Conservation (phyloP, 345 rosid species). For the Populus pruinosa region DNA sequence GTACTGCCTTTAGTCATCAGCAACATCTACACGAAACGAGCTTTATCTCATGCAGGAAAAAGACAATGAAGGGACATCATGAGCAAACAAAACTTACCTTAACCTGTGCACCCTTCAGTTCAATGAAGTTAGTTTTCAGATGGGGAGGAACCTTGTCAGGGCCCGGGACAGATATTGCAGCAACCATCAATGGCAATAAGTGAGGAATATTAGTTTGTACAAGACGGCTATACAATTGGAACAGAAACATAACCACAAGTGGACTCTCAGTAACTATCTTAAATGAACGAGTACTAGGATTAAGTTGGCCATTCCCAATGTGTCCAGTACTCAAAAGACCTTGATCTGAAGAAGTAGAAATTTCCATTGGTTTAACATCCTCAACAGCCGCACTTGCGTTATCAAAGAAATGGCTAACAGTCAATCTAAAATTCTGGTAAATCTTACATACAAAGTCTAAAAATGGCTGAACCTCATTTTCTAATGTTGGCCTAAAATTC, state of each 20-base stretch:
- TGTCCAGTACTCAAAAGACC: constrained; percentile 47
- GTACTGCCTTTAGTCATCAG: background rate
- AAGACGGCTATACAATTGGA: constrained; percentile 87
- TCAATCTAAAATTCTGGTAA: constrained; percentile 75
- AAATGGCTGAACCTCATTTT: constrained; percentile 92
- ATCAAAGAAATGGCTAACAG: constrained; percentile 89
- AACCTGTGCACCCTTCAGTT: constrained; percentile 98
- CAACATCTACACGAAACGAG: constrained; percentile 4
- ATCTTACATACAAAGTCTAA: constrained; percentile 95
- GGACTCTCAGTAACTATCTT: constrained; percentile 99
- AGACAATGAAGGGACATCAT: background rate
- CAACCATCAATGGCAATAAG: constrained; percentile 90
- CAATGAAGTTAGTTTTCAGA: constrained; percentile 82
- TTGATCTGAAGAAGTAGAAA: constrained; percentile 61
- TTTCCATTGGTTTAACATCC: constrained; percentile 82
- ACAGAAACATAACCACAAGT: constrained; percentile 96
- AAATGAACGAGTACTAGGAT: constrained; percentile 87
- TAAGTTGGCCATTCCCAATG: constrained; percentile 69
- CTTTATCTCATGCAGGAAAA: background rate
- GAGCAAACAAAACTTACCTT: constrained; percentile 55
- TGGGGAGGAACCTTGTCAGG: constrained; percentile 89
- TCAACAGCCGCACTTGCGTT: constrained; percentile 46
- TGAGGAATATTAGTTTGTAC: constrained; percentile 95
- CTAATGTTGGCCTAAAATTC: constrained; percentile 89
- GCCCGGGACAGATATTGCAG: constrained; percentile 94